Conservation (phyloP, 2,329 filamentous ascomycete genomes). For the Pseudogymnoascus sp. region DNA sequence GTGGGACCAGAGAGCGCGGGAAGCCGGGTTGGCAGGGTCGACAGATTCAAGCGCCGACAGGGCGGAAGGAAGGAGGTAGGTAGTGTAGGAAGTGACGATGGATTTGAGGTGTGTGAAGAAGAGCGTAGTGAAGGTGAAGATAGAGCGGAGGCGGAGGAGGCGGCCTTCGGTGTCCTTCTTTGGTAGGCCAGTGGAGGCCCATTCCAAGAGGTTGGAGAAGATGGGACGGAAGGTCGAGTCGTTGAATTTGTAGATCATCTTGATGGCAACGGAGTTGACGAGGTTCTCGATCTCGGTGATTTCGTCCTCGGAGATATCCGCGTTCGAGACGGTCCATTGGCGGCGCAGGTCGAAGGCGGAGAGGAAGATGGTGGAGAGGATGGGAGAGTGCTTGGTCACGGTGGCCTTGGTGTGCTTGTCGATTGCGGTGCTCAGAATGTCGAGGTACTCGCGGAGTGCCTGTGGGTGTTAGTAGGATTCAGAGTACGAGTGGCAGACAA, state of each 20-base stretch:
- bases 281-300: conserved; percentile 53
- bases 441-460: conserved; percentile 60
- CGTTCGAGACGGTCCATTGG: conserved; percentile 38
- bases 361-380: conserved; percentile 58
- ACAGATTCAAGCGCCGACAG: conserved; percentile 49
- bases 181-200: conserved; percentile 54
- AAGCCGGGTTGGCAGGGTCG: conserved; percentile 37
- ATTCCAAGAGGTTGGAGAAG: conserved; percentile 79
- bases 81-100: conserved; percentile 86
- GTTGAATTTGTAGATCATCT: conserved; percentile 95
- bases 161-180: conserved; percentile 52
- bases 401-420: conserved; percentile 69
- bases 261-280: conserved; percentile 64
- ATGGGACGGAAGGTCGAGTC: conserved; percentile 88
- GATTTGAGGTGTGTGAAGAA: conserved; percentile 87
- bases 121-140: conserved; percentile 70
- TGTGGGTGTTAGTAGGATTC: conserved; percentile 26
- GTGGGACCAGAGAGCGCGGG: conserved; percentile 56
- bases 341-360: conserved; percentile 57
- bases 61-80: conserved; percentile 71
- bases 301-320: conserved; percentile 34
- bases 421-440: conserved; percentile 61
- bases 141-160: conserved; percentile 57
- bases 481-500: conserved; percentile 4
- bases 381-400: conserved; percentile 64